A percentile compares a stretch with the other conserved stretches of the same genome.
phyloP scores from a whole-genome alignment of 1,284 basidiomycete genomes.

The Cryptococcus jaspeensis region DNA sequence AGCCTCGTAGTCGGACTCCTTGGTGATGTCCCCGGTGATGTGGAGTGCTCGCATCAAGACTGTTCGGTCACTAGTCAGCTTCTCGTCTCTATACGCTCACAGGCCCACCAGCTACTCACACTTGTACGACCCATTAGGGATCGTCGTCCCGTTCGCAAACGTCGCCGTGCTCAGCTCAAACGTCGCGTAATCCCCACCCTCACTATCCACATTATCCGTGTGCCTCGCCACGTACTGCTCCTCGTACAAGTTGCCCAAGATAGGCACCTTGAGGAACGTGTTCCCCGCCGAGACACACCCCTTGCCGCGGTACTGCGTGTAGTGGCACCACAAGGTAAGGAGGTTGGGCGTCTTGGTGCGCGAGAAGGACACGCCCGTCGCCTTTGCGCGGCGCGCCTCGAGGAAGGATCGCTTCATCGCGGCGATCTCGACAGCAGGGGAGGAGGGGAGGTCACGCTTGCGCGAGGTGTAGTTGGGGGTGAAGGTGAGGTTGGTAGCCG shows the following conservation, averaged over 20 bases:
- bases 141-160: constrained; percentile 61
- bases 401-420: constrained; percentile 24
- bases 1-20: constrained; percentile 60
- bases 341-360: constrained; percentile 4
- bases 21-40: constrained; percentile 59
- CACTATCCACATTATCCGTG: constrained; percentile 26
- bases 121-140: constrained; percentile 62
- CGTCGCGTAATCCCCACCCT: constrained; percentile 52
- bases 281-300: constrained; percentile 24
- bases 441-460: constrained; percentile 14
- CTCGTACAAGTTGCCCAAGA: constrained; percentile 53
- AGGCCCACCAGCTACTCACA: constrained; percentile 23
- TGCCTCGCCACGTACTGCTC: constrained; percentile 50
- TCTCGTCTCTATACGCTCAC: background rate
- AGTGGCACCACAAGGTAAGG: constrained; percentile 19
- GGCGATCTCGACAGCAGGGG: constrained; percentile 23
- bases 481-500: constrained; percentile 40
- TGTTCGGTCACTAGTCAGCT: constrained; percentile 5
- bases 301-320: constrained; percentile 23
- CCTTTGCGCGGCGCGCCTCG: constrained; percentile 12
- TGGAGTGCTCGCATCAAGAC: constrained; percentile 62
- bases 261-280: constrained; percentile 50
- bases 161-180: constrained; percentile 49
- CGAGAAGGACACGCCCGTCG: background rate
- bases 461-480: constrained; percentile 34